phyloP scores from a whole-genome alignment of 192 early-diverging fungal genomes.

The Jimgerdemannia flammicorona region DNA sequence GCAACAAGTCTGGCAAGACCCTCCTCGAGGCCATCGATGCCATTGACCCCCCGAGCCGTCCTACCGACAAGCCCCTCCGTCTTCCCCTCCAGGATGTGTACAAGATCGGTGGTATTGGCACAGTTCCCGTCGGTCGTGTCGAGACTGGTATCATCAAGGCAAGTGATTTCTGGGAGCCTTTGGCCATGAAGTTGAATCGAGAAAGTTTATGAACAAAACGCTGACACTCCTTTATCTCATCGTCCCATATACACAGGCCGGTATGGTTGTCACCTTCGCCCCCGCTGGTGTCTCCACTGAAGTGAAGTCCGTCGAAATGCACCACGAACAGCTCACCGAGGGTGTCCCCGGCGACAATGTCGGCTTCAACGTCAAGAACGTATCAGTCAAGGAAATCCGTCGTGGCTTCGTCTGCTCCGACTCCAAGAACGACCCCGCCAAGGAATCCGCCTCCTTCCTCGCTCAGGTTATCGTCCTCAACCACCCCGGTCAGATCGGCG shows the following conservation, averaged over 20 bases:
- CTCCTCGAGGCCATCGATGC: conserved; percentile 94
- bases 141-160: conserved; percentile 91
- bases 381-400: conserved; percentile 96
- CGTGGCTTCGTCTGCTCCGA: conserved; percentile 95
- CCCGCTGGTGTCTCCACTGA: conserved; percentile 86
- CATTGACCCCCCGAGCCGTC: conserved; percentile 87
- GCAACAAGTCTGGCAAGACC: conserved; percentile 66
- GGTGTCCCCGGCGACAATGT: conserved; percentile 96
- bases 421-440: conserved; percentile 97
- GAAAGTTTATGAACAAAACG: no score
- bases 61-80: conserved; percentile 92
- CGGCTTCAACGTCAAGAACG: conserved; percentile 99
- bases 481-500: conserved; percentile 93
- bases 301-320: conserved; percentile 98
- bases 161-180: no score
- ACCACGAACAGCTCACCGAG: conserved; percentile 89
- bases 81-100: conserved; percentile 98
- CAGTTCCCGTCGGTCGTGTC: conserved; percentile 96
- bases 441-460: conserved; percentile 83
- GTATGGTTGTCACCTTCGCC: conserved; percentile 87
- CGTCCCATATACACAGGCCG: conserved; percentile 46
- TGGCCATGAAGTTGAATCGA: no score
- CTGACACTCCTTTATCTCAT: no score
- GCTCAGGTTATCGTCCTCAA: conserved; percentile 97
- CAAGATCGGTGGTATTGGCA: conserved; percentile 98